These are phyloP conservation scores for Gliomastix tumulicola DNA, from an alignment of 2,329 filamentous ascomycete genomes.

Conservation along the genomic window DNA sequence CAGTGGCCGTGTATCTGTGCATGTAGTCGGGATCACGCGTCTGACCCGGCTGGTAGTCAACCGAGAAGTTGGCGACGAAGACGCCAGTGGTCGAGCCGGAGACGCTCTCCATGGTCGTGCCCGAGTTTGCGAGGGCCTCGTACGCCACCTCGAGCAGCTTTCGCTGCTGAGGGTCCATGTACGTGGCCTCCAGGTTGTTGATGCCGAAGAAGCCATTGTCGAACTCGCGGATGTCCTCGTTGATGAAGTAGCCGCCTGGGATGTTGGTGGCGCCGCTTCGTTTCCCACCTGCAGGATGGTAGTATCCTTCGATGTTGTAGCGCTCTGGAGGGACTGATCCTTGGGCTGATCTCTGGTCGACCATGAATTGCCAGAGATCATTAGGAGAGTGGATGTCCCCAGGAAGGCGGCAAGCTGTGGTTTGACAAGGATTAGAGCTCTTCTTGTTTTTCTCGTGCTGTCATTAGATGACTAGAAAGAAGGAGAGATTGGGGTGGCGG, in stretches of 20 bases:
- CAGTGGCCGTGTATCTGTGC: slow-evolving; percentile 1
- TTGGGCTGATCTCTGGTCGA: slow-evolving; percentile 4
- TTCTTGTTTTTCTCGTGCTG: too few relatives aligned
- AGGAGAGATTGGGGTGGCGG: neutral
- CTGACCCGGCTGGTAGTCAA: slow-evolving; percentile 2
- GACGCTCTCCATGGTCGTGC: slow-evolving; percentile 4
- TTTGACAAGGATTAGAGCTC: too few relatives aligned
- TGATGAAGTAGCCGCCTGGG: slow-evolving; percentile 2
- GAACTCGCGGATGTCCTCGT: slow-evolving; percentile 4
- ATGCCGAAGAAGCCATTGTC: slow-evolving; percentile 8
- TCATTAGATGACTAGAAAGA: neutral
- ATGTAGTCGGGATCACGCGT: neutral
- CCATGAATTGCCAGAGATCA: slow-evolving; percentile 10
- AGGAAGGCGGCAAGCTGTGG: slow-evolving; percentile 5
- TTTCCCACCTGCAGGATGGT: slow-evolving; percentile 1
- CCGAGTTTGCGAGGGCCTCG: slow-evolving; percentile 12
- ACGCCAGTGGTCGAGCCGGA: slow-evolving; percentile 2
- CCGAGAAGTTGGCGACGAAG: slow-evolving; percentile 1
- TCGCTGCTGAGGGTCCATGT: slow-evolving; percentile 9
- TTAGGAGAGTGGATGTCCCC: slow-evolving; percentile 3
- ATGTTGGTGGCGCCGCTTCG: neutral
- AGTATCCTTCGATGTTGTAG: slow-evolving; percentile 2
- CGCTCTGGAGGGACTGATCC: slow-evolving; percentile 1
- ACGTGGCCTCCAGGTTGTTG: slow-evolving; percentile 2
- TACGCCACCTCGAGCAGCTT: slow-evolving; percentile 12